Conservation (phyloP, 164 flowering plant genomes). For the Saururus chinensis region DNA sequence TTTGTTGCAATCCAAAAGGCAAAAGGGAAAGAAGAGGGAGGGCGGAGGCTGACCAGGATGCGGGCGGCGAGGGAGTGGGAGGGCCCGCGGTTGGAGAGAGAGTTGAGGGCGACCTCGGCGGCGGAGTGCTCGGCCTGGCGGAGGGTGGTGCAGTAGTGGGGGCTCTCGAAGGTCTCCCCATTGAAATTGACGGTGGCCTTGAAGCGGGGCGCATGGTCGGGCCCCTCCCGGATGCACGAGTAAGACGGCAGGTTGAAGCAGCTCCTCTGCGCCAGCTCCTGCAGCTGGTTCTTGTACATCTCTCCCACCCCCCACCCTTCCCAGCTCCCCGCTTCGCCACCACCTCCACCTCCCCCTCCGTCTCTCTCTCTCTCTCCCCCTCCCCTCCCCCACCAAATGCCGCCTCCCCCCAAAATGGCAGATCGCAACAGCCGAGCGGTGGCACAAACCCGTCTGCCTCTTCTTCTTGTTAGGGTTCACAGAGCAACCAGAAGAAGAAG, state of each 20-base stretch:
- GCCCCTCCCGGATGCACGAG: conserved; percentile 87
- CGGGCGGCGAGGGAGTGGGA: conserved; percentile 90
- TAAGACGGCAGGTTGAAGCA: conserved; percentile 94
- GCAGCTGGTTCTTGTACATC: conserved; percentile 99
- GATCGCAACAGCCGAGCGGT: no score
- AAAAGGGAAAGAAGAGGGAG: neutral
- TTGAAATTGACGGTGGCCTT: conserved; percentile 90
- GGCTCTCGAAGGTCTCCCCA: conserved; percentile 89
- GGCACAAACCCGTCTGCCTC: no score
- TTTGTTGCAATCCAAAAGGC: neutral
- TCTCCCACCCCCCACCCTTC: conserved; percentile 11
- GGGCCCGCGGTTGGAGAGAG: conserved; percentile 74
- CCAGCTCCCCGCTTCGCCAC: conserved; percentile 1
- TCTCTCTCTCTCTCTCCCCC: neutral
- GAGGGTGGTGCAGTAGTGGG: conserved; percentile 71
- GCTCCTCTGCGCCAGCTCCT: conserved; percentile 99
- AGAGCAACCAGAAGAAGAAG: no score
- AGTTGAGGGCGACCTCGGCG: conserved; percentile 88
- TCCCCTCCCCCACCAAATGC: neutral
- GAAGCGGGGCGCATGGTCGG: conserved; percentile 98
- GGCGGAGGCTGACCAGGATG: conserved; percentile 39
- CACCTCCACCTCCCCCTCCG: neutral
- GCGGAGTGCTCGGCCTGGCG: conserved; percentile 99
- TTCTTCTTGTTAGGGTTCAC: neutral
- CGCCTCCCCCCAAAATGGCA: no score